Evolutionary conservation across 768 basidiomycete genomes (phyloP), one percentile per base, ranked within the genome.

Genomic region (Leucocoprinus sp.): DNA sequence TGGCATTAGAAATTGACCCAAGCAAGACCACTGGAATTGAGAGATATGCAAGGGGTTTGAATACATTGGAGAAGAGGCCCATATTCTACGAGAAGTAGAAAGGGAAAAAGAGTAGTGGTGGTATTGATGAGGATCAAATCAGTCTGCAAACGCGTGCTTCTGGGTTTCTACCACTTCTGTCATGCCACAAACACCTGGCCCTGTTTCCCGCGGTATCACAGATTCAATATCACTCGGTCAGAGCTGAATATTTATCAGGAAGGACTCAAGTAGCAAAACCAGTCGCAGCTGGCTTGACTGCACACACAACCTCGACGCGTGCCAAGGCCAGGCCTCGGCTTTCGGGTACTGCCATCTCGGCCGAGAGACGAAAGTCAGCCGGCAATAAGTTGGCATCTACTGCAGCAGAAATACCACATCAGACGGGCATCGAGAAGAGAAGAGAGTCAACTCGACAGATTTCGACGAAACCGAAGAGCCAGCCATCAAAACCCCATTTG

Each of bases 11-110:
- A 47, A 84, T 65, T 34, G 75, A 73, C 37, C 79, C 78, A 27
- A 84, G 68, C 37, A 86, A 60, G 54, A 88, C 64, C 50, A 80
- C 56, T 1, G 88, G 88, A 24, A 90, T 70, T 22, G 87, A 86
- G 49, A 85, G 54, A 57, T 90, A 91, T 37, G 82, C 87, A 42
- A 89, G 62, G 4, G 86, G 80, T 60, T 77, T 83, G 60, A 86
- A 60, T 48, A 87, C 48, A 44, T 69, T 65, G 37, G 71, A 56
- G 54, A 87, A 57, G 56, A 82, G 66, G 51, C 80, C 80, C 86
- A 88, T 88, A 56, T 55, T 54, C 47, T 52, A 44, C 47, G 50
- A 43, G 54, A 39, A 26, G 46, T 48, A 48, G 31, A 11, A 18
- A 17, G 18, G 12, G 11, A 36, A 37, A 21, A 26, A 14, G 11